Evolutionary conservation across 2,329 filamentous ascomycete genomes (phyloP), one percentile per base, ranked within the genome.

Genomic region (Fusarium circinatum): DNA sequence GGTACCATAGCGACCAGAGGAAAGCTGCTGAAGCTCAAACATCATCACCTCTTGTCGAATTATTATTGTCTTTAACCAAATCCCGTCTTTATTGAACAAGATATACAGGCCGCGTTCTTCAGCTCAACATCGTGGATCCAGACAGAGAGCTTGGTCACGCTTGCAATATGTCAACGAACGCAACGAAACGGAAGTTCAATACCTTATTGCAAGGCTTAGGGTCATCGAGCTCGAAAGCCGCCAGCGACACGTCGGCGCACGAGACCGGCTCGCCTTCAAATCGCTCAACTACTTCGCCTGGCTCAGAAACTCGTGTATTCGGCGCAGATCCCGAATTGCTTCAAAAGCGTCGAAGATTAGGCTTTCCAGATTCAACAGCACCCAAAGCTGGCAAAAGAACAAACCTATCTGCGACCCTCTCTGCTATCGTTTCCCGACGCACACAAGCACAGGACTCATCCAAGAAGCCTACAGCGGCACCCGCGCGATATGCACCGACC

Each of bases 161-260:
- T 49, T 22, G 18, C 47, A 84, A 68, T 72, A 93, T 95, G 67
- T 70, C 68, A 8, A 70, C 54, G 86, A 93, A 93, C 79, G 89
- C 92, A 30, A 94, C 92, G n/a, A 96, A 95, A 84, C 89, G 93
- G 76, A 95, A 95, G 82, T 95, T 95, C 85, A 93, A 95, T 82
- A 88, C 89, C 77, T 87, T 95, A 22, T 86, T 95, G 34, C 92
- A 94, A 79, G 86, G 89, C 74, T 86, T 92, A 76, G 89, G 89
- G 78, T 89, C 84, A 45, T 75, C 81, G 8, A 74, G 74, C n/a
- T 34, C 73, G n/a, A 74, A 38, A 71, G 59, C 68, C 30, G 42
- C 42, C 22, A 61, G 76, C n/a, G 36, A 65, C 20, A 26, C 55
- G 8, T 24, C 38, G 38, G 9, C 55, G 15, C 57, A 49, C 48